phyloP scores from a whole-genome alignment of 2,329 filamentous ascomycete species.

The Sclerotinia spermophila region DNA sequence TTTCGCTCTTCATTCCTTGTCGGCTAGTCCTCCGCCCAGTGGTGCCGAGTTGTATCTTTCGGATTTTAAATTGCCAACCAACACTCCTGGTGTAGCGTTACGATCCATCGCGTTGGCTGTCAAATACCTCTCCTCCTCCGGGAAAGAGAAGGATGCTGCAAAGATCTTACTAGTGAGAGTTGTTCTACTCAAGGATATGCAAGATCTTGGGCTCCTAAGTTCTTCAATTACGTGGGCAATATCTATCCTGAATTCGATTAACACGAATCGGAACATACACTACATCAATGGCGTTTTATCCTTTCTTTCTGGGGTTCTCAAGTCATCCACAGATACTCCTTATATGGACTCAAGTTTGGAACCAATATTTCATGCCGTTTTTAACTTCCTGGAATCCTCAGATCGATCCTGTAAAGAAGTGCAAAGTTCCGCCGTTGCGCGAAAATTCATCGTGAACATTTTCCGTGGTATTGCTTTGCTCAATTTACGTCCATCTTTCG shows the following conservation, averaged over 20 bases:
- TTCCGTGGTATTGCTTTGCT: conserved; percentile 70
- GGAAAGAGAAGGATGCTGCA: conserved; percentile 89
- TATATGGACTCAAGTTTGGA: conserved; percentile 67
- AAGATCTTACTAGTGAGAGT: conserved; percentile 76
- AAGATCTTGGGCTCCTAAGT: conserved; percentile 65
- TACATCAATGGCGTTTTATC: conserved; percentile 74
- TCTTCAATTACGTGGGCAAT: conserved; percentile 70
- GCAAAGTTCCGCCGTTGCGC: conserved; percentile 70
- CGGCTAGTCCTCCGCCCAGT: conserved; percentile 53
- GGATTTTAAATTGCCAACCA: conserved; percentile 53
- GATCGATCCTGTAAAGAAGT: conserved; percentile 51
- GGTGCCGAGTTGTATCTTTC: conserved; percentile 40
- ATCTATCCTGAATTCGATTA: conserved; percentile 50
- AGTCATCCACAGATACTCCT: conserved; percentile 65
- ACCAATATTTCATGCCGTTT: conserved; percentile 61
- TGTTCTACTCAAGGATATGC: conserved; percentile 84
- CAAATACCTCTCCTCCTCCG: conserved; percentile 67
- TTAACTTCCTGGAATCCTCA: conserved; percentile 53
- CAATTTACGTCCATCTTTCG: conserved; percentile 36
- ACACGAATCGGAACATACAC: conserved; percentile 56
- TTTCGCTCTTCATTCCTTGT: conserved; percentile 87
- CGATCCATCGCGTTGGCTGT: conserved; percentile 69
- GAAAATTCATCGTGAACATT: conserved; percentile 83
- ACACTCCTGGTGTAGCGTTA: conserved; percentile 66
- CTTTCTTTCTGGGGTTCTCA: conserved; percentile 71